Evolutionary conservation across 2,329 filamentous ascomycete genomes (phyloP), one percentile per base, ranked within the genome.

Genomic region (Ceratocystis lukuohia): DNA sequence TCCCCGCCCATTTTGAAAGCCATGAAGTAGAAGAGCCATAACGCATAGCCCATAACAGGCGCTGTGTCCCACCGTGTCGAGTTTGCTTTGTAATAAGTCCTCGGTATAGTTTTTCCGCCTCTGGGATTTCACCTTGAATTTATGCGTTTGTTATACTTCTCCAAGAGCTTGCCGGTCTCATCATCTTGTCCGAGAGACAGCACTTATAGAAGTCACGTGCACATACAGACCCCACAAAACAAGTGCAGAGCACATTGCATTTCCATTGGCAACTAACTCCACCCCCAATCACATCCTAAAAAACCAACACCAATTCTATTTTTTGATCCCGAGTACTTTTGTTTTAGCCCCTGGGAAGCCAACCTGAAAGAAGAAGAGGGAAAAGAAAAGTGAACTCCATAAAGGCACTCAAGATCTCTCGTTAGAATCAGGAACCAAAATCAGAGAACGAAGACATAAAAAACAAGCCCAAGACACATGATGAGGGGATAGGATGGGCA

Each of bases 331-430:
- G 20, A 59, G 56, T 59, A 37, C 56, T 59, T 59, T 59, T 59
- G 56, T 33, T 30, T 57, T 37, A 8, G 12, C 12, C 56, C 33
- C 56, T 17, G 50, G 46, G 17, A 63, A 46, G 30, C 37, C 41
- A 45, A 68, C 67, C 61, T 45, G 67, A 69, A 69, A 71, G 66
- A 69, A 67, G 44, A 28, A 65, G 3, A 30, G 17, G n/a, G 56
- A 30, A 59, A 59, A 59, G 48, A 53, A 37, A 33, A 37, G 28
- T 30, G 56, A 59, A 41, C 3, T 12, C 37, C 37, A 41, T 30
- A 30, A 37, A 33, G 56, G 33, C 30, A n/a, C 56, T 30, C 25
- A 59, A 20, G 25, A 28, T 33, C 30, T 33, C 17, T 15, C 20
- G 56, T 22, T 7, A 20, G 5, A 37, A 30, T 22, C 8, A 20